These are phyloP conservation scores for Eragrostis curvula DNA, from an alignment of 176 grass and related monocot genomes.

Conservation along the genomic window DNA sequence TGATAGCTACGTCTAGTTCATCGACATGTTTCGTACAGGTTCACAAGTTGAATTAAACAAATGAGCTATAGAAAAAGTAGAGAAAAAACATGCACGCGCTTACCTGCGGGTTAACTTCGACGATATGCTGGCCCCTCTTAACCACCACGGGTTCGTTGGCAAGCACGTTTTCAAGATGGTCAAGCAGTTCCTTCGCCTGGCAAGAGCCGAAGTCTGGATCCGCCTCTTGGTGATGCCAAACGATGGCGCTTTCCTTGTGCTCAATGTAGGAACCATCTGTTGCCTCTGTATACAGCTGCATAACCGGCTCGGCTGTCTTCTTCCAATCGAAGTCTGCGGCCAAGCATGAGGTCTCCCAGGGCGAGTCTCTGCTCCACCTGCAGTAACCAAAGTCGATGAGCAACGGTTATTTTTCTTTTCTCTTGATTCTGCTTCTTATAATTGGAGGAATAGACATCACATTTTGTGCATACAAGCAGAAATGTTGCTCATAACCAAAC, in stretches of 20 bases:
- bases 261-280: conserved; percentile 85
- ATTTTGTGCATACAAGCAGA: background rate
- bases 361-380: conserved; percentile 78
- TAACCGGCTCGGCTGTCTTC: conserved; percentile 72
- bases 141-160: conserved; percentile 91
- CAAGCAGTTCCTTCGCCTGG: conserved; percentile 91
- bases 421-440: background rate
- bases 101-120: conserved; percentile 97
- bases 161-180: conserved; percentile 89
- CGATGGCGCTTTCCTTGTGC: conserved; percentile 77
- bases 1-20: conserved; percentile 45
- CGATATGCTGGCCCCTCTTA: conserved; percentile 90
- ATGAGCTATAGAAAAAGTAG: background rate
- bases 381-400: conserved; percentile 1
- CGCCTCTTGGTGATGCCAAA: conserved; percentile 87
- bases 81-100: conserved; percentile 25
- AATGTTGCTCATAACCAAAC: conserved; percentile 16
- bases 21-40: conserved; percentile 39
- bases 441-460: background rate
- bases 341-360: conserved; percentile 58
- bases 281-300: conserved; percentile 70
- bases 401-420: background rate
- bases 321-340: conserved; percentile 76
- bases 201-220: conserved; percentile 97
- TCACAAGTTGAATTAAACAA: conserved; percentile 29